phyloP scores from a whole-genome alignment of 495 filamentous ascomycete genomes.

The Penicillium steckii region DNA sequence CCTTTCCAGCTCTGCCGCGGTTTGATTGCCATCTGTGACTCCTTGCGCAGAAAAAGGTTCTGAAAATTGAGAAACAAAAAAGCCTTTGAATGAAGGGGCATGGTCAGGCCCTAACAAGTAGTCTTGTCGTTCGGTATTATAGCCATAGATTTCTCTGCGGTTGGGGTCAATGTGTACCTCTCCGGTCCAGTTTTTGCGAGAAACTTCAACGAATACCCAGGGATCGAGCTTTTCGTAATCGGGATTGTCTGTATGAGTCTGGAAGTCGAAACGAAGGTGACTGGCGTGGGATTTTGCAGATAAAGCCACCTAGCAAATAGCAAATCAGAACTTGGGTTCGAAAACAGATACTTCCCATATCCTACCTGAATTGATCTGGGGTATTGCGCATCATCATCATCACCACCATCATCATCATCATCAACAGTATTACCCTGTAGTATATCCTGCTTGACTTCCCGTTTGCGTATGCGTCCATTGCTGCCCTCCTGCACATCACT shows the following conservation, averaged over 20 bases:
- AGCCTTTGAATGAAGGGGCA: conserved; percentile 24
- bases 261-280: conserved; percentile 25
- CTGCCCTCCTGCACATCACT: conserved; percentile 23
- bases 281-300: conserved; percentile 24
- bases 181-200: conserved; percentile 28
- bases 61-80: conserved; percentile 27
- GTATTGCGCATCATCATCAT: not conserved
- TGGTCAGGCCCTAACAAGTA: conserved; percentile 27
- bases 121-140: conserved; percentile 30
- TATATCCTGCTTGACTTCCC: not conserved
- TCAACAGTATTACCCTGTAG: not conserved
- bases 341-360: not conserved
- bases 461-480: conserved; percentile 22
- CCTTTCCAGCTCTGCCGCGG: not conserved
- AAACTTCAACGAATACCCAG: conserved; percentile 25
- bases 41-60: conserved; percentile 18
- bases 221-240: conserved; percentile 3
- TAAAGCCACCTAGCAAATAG: conserved; percentile 13
- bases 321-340: not conserved
- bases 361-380: conserved; percentile 16
- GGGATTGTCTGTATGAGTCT: not conserved
- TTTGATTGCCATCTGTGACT: conserved; percentile 12
- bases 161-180: conserved; percentile 21
- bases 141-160: conserved; percentile 19
- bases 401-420: not conserved